Evolutionary conservation across 2,329 filamentous ascomycete species (phyloP), one percentile per base, ranked within the genome.

Genomic region (Fusarium brachygibbosum): DNA sequence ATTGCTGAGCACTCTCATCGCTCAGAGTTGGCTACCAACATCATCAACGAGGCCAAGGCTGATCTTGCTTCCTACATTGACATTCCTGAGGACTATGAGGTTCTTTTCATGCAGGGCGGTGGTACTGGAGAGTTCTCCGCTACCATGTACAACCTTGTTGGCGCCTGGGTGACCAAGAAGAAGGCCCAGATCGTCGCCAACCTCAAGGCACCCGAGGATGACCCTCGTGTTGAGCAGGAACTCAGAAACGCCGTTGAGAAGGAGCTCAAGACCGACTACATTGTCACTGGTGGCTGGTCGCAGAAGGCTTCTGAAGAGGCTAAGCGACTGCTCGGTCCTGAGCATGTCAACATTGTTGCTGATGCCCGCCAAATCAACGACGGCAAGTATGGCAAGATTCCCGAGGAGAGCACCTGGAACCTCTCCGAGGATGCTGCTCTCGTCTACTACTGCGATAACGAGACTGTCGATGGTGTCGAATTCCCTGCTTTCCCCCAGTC

Each of bases 381-480:
- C 72, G 93, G 93, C 69, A 97, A 96, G 79, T 98, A 97, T 78
- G 93, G 93, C 62, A 88, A 84, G 66, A 97, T 98, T 52, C 91
- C 95, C 0, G 86, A 90, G 12, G 90, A 94, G 79, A 88, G 87
- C 68, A 87, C 86, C 21, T 98, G 93, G 93, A 91, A 85, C 34
- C 85, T 96, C 10, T 91, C 89, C 40, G 84, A 88, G 70, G 84
- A 88, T 37, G 83, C 90, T 12, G 88, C 93, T 1, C 85, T 97
- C 74, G 91, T 95, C 3, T 98, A 98, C 81, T 94, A 89, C 79
- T 97, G 95, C 79, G 92, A 94, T 79, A 98, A 98, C 74, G 94
- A 98, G 84, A 97, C 93, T 0, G 93, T 97, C 8, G 93, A 97
- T 75, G 94, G 94, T 34, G 93, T 98, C 19, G 95, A 98, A 77